These are phyloP conservation scores for Ilyonectria robusta DNA, from an alignment of 2,329 filamentous ascomycete species.

Conservation along the genomic window DNA sequence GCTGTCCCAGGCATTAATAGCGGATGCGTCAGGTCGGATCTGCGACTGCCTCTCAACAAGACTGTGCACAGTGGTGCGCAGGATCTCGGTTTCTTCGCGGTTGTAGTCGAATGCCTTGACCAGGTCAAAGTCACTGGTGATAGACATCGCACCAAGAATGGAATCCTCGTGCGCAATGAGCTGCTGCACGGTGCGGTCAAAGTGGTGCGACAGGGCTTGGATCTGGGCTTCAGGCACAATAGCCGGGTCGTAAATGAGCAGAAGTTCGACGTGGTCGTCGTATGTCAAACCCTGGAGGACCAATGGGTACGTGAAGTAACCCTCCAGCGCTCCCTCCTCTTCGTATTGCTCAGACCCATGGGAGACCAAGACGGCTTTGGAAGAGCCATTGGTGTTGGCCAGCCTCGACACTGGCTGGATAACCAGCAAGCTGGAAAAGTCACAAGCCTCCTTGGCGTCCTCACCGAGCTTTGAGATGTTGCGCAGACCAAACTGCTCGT, in stretches of 20 bases:
- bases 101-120: constrained; percentile 2
- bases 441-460: constrained; percentile 10
- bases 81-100: background rate
- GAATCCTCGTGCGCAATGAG: background rate
- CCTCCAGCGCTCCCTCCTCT: constrained; percentile 11
- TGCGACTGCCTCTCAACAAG: constrained; percentile 25
- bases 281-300: constrained; percentile 19
- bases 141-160: background rate
- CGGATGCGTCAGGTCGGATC: background rate
- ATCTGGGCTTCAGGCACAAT: background rate
- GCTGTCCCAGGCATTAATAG: constrained; percentile 41
- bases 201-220: background rate
- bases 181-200: constrained; percentile 9
- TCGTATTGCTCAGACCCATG: constrained; percentile 18
- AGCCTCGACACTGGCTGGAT: constrained; percentile 25
- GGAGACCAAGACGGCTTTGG: background rate
- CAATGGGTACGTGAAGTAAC: constrained; percentile 45
- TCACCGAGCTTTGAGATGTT: constrained; percentile 36
- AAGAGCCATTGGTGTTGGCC: background rate
- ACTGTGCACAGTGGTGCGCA: constrained; percentile 14
- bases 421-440: constrained; percentile 24
- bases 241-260: constrained; percentile 33
- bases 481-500: constrained; percentile 34
- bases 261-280: constrained; percentile 33
- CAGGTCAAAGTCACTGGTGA: constrained; percentile 5